Conservation (phyloP, 176 grass and related monocot species). For the Eragrostis curvula region DNA sequence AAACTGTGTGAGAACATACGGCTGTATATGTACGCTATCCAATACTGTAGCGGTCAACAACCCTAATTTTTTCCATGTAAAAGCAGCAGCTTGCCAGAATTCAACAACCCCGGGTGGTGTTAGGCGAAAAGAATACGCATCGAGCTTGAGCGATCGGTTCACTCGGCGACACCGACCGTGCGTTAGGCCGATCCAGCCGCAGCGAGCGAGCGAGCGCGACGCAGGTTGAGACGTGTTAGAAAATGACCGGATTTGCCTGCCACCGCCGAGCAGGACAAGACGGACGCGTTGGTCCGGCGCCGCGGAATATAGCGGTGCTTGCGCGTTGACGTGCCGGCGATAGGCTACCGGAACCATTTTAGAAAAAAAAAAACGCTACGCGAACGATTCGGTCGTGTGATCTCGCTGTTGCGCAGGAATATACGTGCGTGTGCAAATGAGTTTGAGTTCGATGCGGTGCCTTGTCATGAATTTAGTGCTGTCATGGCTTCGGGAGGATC, state of each 20-base stretch:
- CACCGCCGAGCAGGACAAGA: conserved; percentile 24
- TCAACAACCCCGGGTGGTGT: not conserved
- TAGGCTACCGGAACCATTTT: not conserved
- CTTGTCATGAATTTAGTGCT: too few species aligned
- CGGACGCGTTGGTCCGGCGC: not conserved
- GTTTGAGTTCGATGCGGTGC: not conserved
- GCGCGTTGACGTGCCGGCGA: conserved; percentile 14
- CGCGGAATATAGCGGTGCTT: conserved; percentile 32
- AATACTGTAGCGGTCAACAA: not conserved
- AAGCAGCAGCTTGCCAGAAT: not conserved
- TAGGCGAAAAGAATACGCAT: not conserved
- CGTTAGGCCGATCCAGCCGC: conserved; percentile 15
- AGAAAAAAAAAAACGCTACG: not conserved
- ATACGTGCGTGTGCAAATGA: not conserved
- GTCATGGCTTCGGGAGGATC: not conserved
- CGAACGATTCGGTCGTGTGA: not conserved
- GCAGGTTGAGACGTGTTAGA: too few species aligned
- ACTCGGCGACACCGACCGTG: conserved; percentile 25
- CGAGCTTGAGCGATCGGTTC: not conserved
- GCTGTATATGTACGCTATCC: not conserved
- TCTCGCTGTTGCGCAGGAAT: not conserved
- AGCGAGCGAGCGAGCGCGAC: not conserved
- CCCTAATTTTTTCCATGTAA: not conserved
- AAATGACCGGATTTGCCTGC: conserved; percentile 15
- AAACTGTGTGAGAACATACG: not conserved